phyloP scores from a whole-genome alignment of 1,284 basidiomycete genomes.

The Erythrobasidium hasegawianum region DNA sequence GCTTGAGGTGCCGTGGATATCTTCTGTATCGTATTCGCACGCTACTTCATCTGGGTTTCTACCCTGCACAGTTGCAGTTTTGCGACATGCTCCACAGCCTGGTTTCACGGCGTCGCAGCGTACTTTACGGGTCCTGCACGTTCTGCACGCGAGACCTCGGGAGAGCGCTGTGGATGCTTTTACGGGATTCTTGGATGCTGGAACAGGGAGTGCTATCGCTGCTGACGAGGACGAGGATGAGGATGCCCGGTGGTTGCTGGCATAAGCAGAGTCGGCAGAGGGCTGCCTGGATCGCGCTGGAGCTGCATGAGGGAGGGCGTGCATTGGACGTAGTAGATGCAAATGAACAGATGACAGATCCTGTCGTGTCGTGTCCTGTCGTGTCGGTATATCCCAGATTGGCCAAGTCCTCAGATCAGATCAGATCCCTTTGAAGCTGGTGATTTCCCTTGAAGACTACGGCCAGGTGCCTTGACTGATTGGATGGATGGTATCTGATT shows the following conservation, averaged over 20 bases:
- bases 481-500: too few species aligned
- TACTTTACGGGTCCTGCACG: conserved; percentile 29
- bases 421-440: too few species aligned
- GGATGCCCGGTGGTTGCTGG: too few species aligned
- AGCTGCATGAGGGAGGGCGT: background rate
- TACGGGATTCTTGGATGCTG: background rate
- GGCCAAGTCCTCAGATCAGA: too few species aligned
- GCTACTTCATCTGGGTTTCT: conserved; percentile 8
- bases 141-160: conserved; percentile 28
- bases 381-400: too few species aligned
- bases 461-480: too few species aligned
- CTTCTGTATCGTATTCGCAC: conserved; percentile 32
- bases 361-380: too few species aligned
- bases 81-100: conserved; percentile 30
- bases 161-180: conserved; percentile 17
- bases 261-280: background rate
- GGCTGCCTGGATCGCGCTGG: background rate
- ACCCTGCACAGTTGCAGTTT: conserved; percentile 21
- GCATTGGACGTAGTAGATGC: too few species aligned
- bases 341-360: too few species aligned
- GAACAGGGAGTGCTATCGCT: background rate
- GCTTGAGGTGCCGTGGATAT: background rate
- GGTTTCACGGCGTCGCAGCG: conserved; percentile 33
- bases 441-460: too few species aligned
- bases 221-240: too few species aligned